Evolutionary conservation across 2,329 filamentous ascomycete species (phyloP), one percentile per base, ranked within the genome.

Genomic region (Penicillium palitans): DNA sequence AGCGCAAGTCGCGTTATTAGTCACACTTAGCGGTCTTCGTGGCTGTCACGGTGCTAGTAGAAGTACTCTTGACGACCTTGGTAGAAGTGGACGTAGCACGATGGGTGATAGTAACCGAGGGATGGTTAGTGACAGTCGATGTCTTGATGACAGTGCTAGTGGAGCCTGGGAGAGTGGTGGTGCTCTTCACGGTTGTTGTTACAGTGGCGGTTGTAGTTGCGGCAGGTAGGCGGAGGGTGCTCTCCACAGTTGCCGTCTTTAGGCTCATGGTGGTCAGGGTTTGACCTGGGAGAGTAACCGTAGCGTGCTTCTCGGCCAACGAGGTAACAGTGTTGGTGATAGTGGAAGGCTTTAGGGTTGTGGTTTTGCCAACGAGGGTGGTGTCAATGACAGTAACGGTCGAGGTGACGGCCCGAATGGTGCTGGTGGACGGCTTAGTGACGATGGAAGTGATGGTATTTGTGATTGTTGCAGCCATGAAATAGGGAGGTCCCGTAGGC

Each of bases 281-380:
- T 25, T 25, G 25, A 25, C 25, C 25, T 25, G 25, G 25, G 5
- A 25, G 25, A 25, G 25, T 25, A 25, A 59, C 54, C 9, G 45
- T 63, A 9, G 57, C 54, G 21, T 56, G 59, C 47, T 61, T 62
- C 24, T 57, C 62, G 6, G 53, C 54, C 31, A 55, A 31, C n/a
- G 61, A 60, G 13, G 56, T 60, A 48, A 52, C 51, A 12, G 59
- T 61, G 49, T 53, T 51, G 5, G 57, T 64, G 53, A 58, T 42
- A 2, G 66, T 69, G 2, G 61, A 44, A n/a, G 65, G 47, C 46
- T 59, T 70, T 13, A 72, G 25, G 1, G 69, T 72, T 2, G 66
- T 63, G 29, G 48, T 51, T 46, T 58, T 58, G 24, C 56, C 68
- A 8, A 69, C 37, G 9, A 66, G 70, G 2, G 69, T 48, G 1